A percentile compares a stretch with the other conserved stretches of the same genome.
Conservation (phyloP, 1,284 basidiomycete species). For the Fomitopsis palustris region DNA sequence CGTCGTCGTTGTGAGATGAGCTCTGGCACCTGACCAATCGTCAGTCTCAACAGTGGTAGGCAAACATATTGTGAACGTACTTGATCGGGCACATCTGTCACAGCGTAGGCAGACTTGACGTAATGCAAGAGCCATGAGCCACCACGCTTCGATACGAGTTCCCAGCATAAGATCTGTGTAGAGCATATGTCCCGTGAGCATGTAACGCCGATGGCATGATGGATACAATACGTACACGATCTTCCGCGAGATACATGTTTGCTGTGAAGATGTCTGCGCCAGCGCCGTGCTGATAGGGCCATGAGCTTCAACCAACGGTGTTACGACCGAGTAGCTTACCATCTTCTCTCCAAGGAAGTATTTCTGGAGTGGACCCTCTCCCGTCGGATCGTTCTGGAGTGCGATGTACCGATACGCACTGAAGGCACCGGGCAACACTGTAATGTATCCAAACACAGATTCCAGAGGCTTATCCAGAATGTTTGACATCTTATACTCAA, state of each 20-base stretch:
- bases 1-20: conserved; percentile 90
- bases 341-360: conserved; percentile 96
- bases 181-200: background rate
- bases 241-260: conserved; percentile 95
- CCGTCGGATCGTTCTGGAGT: conserved; percentile 78
- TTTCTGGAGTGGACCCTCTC: conserved; percentile 87
- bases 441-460: conserved; percentile 88
- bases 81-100: conserved; percentile 90
- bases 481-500: conserved; percentile 97
- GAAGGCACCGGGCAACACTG: conserved; percentile 91
- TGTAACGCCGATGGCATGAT: background rate
- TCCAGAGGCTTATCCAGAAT: conserved; percentile 90
- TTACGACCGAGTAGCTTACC: conserved; percentile 31
- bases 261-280: conserved; percentile 89
- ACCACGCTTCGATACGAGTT: conserved; percentile 85
- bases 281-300: conserved; percentile 59
- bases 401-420: conserved; percentile 92
- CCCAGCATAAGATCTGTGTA: conserved; percentile 84
- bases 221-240: conserved; percentile 50
- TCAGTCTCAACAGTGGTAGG: background rate
- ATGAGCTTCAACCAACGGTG: background rate
- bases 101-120: conserved; percentile 88
- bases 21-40: conserved; percentile 65
- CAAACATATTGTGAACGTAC: conserved; percentile 33
- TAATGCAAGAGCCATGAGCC: conserved; percentile 91